phyloP scores from a whole-genome alignment of 805 yeast species.

The Yarrowia keelungensis region DNA sequence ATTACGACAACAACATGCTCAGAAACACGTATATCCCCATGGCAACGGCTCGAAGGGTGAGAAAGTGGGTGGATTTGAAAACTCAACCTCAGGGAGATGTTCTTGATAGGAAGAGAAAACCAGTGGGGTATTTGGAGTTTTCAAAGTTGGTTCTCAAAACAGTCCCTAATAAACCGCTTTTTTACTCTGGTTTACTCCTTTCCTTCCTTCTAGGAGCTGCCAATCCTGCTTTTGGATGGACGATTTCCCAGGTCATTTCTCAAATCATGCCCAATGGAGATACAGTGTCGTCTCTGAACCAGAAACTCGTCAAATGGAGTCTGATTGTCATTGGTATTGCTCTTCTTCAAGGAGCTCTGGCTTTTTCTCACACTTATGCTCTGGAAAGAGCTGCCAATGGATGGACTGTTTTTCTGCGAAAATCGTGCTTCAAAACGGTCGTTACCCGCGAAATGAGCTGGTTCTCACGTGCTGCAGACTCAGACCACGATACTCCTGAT shows the following conservation, averaged over 20 bases:
- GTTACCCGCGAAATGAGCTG: conserved; percentile 59
- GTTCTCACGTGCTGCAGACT: conserved; percentile 47
- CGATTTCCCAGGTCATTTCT: conserved; percentile 71
- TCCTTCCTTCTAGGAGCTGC: conserved; percentile 66
- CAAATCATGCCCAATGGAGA: conserved; percentile 62
- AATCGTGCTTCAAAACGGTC: conserved; percentile 57
- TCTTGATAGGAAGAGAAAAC: conserved; percentile 6
- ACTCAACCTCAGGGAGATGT: background rate
- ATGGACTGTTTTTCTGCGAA: conserved; percentile 67
- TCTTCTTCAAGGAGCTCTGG: conserved; percentile 62
- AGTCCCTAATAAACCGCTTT: conserved; percentile 42
- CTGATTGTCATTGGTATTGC: conserved; percentile 68
- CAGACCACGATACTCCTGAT: conserved; percentile 7
- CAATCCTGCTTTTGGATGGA: conserved; percentile 80
- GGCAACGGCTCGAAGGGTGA: background rate
- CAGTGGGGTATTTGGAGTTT: conserved; percentile 15
- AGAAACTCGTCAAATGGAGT: conserved; percentile 64
- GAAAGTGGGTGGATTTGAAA: conserved; percentile 12
- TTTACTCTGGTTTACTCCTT: conserved; percentile 60
- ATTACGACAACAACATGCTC: background rate
- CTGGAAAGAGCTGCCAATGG: conserved; percentile 68
- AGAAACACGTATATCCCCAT: conserved; percentile 3
- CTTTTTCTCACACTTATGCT: conserved; percentile 59
- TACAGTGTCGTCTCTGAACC: conserved; percentile 44
- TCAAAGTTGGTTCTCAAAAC: conserved; percentile 21